These are phyloP conservation scores for Pseudonectria buxi DNA, from an alignment of 2,329 filamentous ascomycete genomes.

Conservation along the genomic window DNA sequence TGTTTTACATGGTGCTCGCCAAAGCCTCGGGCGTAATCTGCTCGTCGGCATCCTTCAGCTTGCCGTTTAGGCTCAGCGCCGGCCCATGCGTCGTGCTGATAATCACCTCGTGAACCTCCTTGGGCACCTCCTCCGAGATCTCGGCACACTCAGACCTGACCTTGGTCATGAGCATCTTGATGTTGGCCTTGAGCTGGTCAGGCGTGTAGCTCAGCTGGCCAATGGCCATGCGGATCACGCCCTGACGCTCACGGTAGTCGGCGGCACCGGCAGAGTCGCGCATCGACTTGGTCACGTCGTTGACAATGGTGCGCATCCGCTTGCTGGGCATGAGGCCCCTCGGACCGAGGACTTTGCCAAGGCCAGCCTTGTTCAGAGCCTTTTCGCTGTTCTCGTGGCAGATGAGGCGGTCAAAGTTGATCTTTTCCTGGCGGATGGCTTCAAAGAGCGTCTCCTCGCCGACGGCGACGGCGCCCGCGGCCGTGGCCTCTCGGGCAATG, in stretches of 20 bases:
- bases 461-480: conserved; percentile 73
- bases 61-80: conserved; percentile 78
- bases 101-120: conserved; percentile 55
- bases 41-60: conserved; percentile 59
- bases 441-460: conserved; percentile 85
- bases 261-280: conserved; percentile 76
- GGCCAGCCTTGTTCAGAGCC: conserved; percentile 71
- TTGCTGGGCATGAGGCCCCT: conserved; percentile 85
- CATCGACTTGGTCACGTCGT: conserved; percentile 67
- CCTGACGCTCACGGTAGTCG: conserved; percentile 79
- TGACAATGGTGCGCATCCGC: conserved; percentile 84
- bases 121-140: conserved; percentile 50
- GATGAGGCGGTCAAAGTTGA: conserved; percentile 84
- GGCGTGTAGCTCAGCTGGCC: conserved; percentile 87
- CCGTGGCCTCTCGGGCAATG: conserved; percentile 64
- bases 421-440: conserved; percentile 62
- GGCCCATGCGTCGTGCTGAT: conserved; percentile 83
- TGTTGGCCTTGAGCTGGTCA: conserved; percentile 76
- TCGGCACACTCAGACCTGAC: conserved; percentile 73
- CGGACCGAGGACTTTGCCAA: conserved; percentile 80
- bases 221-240: conserved; percentile 81
- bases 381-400: conserved; percentile 74
- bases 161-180: conserved; percentile 67
- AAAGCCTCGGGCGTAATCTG: conserved; percentile 47
- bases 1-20: conserved; percentile 45